These are phyloP conservation scores for Lasiodiplodia theobromae DNA, from an alignment of 2,329 filamentous ascomycete species.

Conservation along the genomic window DNA sequence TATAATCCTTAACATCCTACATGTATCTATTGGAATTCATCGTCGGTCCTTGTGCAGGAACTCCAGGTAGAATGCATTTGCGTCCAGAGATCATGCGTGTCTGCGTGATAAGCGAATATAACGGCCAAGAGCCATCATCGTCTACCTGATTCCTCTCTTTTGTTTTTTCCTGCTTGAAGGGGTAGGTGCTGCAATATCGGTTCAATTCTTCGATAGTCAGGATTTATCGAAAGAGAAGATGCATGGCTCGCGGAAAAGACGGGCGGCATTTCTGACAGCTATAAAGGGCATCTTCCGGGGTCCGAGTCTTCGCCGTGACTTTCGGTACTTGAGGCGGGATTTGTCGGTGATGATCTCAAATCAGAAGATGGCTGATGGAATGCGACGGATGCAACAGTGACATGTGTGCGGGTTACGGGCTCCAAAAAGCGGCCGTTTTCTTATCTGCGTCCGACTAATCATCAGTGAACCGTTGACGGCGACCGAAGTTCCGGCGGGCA, in stretches of 20 bases:
- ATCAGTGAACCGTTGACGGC: not conserved
- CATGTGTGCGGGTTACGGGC: not conserved
- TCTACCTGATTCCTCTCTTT: not conserved
- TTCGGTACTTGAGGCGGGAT: not conserved
- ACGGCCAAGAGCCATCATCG: not conserved
- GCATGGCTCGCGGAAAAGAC: not conserved
- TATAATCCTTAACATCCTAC: not conserved
- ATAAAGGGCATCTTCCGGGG: not conserved
- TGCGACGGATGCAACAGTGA: constrained; percentile 12
- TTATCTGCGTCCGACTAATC: not conserved
- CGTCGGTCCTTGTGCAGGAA: not conserved
- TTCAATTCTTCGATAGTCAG: not conserved
- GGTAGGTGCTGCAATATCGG: not conserved
- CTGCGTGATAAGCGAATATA: not conserved
- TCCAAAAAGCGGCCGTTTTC: not conserved
- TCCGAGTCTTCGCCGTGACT: constrained; percentile 8
- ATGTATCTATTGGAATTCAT: not conserved
- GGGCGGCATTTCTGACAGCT: not conserved
- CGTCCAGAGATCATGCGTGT: not conserved
- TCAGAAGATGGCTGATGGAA: constrained; percentile 2
- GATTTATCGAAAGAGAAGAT: not conserved
- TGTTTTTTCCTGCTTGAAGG: not conserved
- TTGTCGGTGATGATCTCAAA: not conserved
- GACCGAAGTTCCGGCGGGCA: not conserved
- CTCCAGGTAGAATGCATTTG: not conserved